These are phyloP conservation scores for Euryodendron excelsum DNA, from an alignment of 148 eudicot genomes.

Conservation along the genomic window DNA sequence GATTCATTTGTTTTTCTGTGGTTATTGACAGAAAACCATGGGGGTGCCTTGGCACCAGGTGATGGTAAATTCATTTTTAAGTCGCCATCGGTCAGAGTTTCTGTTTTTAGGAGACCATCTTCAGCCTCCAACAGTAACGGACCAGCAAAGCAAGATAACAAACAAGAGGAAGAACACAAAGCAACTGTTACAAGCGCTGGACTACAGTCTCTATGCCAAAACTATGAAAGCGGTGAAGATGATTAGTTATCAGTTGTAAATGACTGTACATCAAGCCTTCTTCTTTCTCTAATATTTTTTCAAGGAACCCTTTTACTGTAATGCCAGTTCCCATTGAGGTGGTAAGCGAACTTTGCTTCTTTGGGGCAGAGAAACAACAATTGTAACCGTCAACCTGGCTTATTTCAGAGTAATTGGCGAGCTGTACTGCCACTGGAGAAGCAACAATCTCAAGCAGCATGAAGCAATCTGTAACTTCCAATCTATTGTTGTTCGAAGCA, in stretches of 20 bases:
- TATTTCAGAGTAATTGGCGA: background rate
- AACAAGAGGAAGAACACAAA: constrained; percentile 15
- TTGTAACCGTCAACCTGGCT: no score
- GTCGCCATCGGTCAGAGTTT: constrained; percentile 37
- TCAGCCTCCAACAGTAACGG: constrained; percentile 17
- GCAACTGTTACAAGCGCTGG: constrained; percentile 25
- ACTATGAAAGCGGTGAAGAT: constrained; percentile 62
- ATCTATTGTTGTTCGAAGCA: background rate
- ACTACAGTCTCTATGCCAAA: constrained; percentile 54
- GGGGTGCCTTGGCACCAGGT: background rate
- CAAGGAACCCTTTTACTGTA: background rate
- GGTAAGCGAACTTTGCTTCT: no score
- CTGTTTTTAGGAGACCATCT: constrained; percentile 40
- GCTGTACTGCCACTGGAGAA: background rate
- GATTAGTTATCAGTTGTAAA: constrained; percentile 15
- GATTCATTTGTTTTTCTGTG: constrained; percentile 4
- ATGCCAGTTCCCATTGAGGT: background rate
- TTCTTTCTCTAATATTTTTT: background rate
- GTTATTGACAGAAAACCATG: constrained; percentile 27
- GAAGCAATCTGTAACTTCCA: background rate
- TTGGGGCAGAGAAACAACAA: background rate
- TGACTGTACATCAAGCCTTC: background rate
- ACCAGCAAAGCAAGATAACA: constrained; percentile 16
- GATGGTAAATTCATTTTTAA: constrained; percentile 33
- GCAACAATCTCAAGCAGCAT: background rate